A percentile compares a stretch with the other conserved stretches of the same genome.
Evolutionary conservation across 306 rosid genomes (phyloP).

Genomic region (Luffa acutangula): DNA sequence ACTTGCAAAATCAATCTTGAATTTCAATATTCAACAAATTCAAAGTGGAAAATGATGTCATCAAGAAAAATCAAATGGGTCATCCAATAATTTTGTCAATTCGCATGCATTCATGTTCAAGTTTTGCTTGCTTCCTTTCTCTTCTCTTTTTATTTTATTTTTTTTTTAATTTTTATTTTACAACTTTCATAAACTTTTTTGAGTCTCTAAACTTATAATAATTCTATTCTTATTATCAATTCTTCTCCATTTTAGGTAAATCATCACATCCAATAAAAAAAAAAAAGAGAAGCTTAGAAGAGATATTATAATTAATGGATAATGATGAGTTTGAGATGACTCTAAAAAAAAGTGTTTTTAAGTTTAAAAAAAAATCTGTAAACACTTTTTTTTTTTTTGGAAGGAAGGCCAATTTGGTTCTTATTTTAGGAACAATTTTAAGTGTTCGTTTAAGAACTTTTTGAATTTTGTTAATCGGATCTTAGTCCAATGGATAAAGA

Average conservation of each 20-base stretch:
- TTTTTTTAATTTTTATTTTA: neutral
- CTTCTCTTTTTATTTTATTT: neutral
- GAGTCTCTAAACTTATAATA: neutral
- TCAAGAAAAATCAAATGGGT: constrained; percentile 1
- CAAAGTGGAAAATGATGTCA: neutral
- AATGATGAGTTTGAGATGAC: neutral
- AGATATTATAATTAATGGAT: neutral
- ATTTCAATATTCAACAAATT: neutral
- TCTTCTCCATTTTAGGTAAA: neutral
- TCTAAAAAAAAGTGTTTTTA: too few relatives aligned
- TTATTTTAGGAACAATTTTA: too few relatives aligned
- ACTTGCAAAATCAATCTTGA: constrained; percentile 3
- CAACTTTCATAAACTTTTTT: neutral
- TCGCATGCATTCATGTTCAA: neutral
- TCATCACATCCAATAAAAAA: neutral
- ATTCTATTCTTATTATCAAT: neutral
- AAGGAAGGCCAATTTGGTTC: too few relatives aligned
- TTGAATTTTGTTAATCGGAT: too few relatives aligned
- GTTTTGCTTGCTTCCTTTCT: neutral
- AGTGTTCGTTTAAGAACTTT: too few relatives aligned
- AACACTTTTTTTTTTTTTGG: too few relatives aligned
- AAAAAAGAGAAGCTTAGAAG: neutral
- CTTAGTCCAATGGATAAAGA: neutral
- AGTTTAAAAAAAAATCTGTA: too few relatives aligned
- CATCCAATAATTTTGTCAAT: neutral